These are phyloP conservation scores for Domatiomyces catenatus DNA, from an alignment of 2,329 filamentous ascomycete species.

Conservation along the genomic window DNA sequence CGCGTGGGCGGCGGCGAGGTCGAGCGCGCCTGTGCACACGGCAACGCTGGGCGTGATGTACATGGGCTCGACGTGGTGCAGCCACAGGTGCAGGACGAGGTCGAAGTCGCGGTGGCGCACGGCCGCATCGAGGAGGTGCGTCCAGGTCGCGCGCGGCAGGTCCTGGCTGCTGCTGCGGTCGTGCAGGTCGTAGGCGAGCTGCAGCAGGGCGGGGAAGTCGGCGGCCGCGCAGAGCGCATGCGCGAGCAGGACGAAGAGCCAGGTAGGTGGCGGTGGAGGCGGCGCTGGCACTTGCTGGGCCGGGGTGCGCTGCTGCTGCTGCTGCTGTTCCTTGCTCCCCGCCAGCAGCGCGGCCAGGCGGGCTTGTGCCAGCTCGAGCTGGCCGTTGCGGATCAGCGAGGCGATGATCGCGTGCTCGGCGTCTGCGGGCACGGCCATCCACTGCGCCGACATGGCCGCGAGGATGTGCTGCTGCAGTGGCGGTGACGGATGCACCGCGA, in stretches of 20 bases:
- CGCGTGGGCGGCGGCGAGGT: not conserved
- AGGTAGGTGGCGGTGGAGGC: slow-evolving; percentile 36
- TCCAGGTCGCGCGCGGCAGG: slow-evolving; percentile 47
- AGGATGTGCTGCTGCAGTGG: slow-evolving; percentile 56
- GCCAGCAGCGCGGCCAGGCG: slow-evolving; percentile 48
- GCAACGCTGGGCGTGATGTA: slow-evolving; percentile 38
- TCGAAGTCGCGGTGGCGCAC: slow-evolving; percentile 47
- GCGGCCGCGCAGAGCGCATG: slow-evolving; percentile 55
- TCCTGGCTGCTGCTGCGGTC: slow-evolving; percentile 26
- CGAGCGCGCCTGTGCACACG: not conserved
- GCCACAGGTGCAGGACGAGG: slow-evolving; percentile 58
- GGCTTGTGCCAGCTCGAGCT: slow-evolving; percentile 64
- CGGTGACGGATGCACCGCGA: slow-evolving; percentile 78
- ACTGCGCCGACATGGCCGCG: slow-evolving; percentile 47
- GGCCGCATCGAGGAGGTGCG: slow-evolving; percentile 60
- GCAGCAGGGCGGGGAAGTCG: slow-evolving; percentile 63
- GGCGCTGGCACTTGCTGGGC: too few relatives aligned
- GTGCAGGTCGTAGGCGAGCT: slow-evolving; percentile 47
- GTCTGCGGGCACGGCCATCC: slow-evolving; percentile 47
- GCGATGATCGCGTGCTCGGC: slow-evolving; percentile 54
- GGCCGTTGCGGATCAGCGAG: slow-evolving; percentile 63
- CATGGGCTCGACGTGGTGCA: slow-evolving; percentile 41
- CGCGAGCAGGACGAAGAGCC: slow-evolving; percentile 66
- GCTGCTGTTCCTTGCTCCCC: slow-evolving; percentile 26
- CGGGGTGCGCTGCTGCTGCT: slow-evolving; percentile 37